These are phyloP conservation scores for Colletotrichum navitas DNA, from an alignment of 2,329 filamentous ascomycete species.

Conservation along the genomic window DNA sequence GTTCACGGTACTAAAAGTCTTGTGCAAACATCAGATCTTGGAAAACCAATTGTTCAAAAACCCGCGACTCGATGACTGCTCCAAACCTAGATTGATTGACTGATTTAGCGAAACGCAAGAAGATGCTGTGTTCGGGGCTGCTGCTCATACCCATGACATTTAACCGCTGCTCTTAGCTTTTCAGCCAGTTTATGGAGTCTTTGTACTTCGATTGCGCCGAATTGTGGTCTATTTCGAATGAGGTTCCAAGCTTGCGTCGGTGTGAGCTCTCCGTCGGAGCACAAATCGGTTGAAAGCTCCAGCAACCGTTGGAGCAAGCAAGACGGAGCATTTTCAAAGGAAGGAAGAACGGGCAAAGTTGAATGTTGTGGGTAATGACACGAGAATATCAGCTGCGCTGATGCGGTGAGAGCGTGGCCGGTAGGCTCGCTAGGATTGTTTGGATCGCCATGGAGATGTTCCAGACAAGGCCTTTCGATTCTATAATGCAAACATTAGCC, in stretches of 20 bases:
- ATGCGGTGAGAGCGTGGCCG: constrained; percentile 48
- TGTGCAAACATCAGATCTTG: constrained; percentile 9
- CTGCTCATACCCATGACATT: constrained; percentile 52
- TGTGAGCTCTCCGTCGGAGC: constrained; percentile 53
- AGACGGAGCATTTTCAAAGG: constrained; percentile 40
- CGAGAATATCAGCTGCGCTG: constrained; percentile 43
- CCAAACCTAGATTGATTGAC: constrained; percentile 19
- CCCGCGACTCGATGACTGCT: constrained; percentile 17
- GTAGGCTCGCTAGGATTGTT: constrained; percentile 45
- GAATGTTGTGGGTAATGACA: neutral
- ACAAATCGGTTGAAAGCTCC: constrained; percentile 45
- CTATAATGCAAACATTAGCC: constrained; percentile 32
- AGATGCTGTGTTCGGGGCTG: neutral
- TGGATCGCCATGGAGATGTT: constrained; percentile 47
- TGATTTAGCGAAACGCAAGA: neutral
- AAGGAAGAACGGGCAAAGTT: neutral
- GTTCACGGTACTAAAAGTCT: neutral
- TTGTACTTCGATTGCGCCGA: constrained; percentile 48
- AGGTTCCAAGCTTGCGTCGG: constrained; percentile 55
- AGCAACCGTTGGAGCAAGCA: constrained; percentile 46
- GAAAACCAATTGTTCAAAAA: constrained; percentile 24
- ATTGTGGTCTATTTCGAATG: constrained; percentile 50
- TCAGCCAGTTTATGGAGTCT: constrained; percentile 47
- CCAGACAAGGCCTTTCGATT: constrained; percentile 48
- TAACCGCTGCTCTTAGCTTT: constrained; percentile 49